Conservation (phyloP, 305 asterid genomes). For the Nicotiana rustica region DNA sequence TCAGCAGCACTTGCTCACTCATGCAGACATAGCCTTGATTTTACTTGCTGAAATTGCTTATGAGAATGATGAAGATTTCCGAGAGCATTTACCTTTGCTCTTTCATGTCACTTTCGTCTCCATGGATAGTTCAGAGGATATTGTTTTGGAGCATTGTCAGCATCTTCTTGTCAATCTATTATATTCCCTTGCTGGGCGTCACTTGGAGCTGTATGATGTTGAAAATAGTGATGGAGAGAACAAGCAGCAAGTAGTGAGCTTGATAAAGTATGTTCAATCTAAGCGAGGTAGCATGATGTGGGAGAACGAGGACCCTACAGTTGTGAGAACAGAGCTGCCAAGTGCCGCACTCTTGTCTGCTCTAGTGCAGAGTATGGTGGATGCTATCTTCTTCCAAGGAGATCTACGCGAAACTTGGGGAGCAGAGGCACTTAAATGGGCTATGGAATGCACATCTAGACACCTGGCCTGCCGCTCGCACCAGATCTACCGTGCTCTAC, state of each 20-base stretch:
- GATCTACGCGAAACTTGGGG: slow-evolving; percentile 99
- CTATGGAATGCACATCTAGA: slow-evolving; percentile 99
- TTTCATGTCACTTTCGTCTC: slow-evolving; percentile 99
- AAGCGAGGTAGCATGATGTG: slow-evolving; percentile 99
- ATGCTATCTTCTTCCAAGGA: slow-evolving; percentile 98
- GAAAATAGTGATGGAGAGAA: slow-evolving; percentile 98
- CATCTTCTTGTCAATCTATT: slow-evolving; percentile 96
- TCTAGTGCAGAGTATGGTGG: slow-evolving; percentile 99
- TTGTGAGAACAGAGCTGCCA: slow-evolving; percentile 84
- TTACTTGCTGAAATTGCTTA: slow-evolving; percentile 97
- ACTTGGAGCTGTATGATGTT: slow-evolving; percentile 92
- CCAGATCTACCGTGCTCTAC: slow-evolving; percentile 96
- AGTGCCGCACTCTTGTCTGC: slow-evolving; percentile 99
- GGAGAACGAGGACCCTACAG: slow-evolving; percentile 98
- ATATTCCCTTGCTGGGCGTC: slow-evolving; percentile 98
- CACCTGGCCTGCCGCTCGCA: slow-evolving; percentile 99
- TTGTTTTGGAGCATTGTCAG: slow-evolving; percentile 98
- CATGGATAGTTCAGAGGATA: slow-evolving; percentile 99
- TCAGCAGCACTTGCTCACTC: slow-evolving; percentile 94
- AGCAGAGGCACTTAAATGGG: slow-evolving; percentile 98
- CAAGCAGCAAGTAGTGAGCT: slow-evolving; percentile 95
- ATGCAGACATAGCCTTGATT: slow-evolving; percentile 95
- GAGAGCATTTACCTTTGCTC: slow-evolving; percentile 96
- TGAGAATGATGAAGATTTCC: slow-evolving; percentile 98
- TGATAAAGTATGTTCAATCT: slow-evolving; percentile 96